Conservation (phyloP, 2,329 filamentous ascomycete genomes). For the Sporothrix euskadiensis region DNA sequence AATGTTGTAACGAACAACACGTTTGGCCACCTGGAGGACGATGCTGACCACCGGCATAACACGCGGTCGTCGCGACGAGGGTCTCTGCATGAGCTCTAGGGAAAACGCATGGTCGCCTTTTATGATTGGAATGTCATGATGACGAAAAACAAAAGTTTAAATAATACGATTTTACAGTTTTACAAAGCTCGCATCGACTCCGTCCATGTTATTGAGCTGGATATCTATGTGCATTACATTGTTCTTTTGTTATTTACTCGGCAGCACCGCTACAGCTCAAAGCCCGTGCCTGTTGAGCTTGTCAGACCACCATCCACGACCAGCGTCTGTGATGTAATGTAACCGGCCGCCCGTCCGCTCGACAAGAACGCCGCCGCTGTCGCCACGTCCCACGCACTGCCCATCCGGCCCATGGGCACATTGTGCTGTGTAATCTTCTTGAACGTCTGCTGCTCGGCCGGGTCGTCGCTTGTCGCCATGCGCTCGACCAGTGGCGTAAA, state of each 20-base stretch:
- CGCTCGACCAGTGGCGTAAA: slow-evolving; percentile 51
- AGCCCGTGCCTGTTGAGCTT: slow-evolving; percentile 32
- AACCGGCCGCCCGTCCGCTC: slow-evolving; percentile 51
- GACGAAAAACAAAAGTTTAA: background rate
- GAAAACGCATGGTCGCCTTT: background rate
- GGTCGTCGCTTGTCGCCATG: slow-evolving; percentile 45
- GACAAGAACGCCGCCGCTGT: slow-evolving; percentile 54
- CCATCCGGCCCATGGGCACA: slow-evolving; percentile 54
- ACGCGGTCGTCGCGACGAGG: slow-evolving; percentile 3
- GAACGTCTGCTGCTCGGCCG: slow-evolving; percentile 47
- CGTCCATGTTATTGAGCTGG: background rate
- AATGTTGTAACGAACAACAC: background rate
- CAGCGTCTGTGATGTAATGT: slow-evolving; percentile 53
- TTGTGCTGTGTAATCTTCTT: slow-evolving; percentile 50
- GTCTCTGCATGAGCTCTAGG: background rate
- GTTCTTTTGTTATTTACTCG: background rate
- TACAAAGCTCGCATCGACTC: background rate
- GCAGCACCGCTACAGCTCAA: background rate
- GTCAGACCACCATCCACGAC: slow-evolving; percentile 41
- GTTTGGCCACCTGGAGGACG: background rate
- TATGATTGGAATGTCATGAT: background rate
- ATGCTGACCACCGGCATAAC: background rate
- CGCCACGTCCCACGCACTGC: slow-evolving; percentile 53
- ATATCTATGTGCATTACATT: background rate
- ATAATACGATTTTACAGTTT: background rate